These are phyloP conservation scores for Cercospora brassicicola DNA, from an alignment of 2,329 filamentous ascomycete species.

Conservation along the genomic window DNA sequence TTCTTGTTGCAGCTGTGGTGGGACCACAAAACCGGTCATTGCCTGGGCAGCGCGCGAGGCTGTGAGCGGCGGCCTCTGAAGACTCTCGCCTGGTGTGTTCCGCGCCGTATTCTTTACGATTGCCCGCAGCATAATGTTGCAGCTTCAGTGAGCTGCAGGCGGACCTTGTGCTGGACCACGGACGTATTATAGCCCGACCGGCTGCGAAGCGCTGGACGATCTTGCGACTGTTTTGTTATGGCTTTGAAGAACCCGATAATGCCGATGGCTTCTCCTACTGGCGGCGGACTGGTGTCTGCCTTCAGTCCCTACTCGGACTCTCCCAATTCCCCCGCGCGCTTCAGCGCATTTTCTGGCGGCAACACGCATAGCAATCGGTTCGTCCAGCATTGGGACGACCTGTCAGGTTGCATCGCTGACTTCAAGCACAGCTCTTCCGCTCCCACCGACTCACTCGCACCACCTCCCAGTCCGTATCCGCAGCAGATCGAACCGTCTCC, in stretches of 20 bases:
- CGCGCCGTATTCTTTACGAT: not conserved
- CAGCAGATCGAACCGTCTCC: constrained; percentile 75
- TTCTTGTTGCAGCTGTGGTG: constrained; percentile 11
- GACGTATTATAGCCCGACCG: constrained; percentile 10
- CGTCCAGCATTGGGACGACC: constrained; percentile 22
- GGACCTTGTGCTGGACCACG: not conserved
- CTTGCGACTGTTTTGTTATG: constrained; percentile 25
- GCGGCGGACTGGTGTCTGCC: constrained; percentile 45
- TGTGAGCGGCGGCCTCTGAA: constrained; percentile 4
- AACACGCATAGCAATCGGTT: constrained; percentile 41
- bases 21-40: not conserved
- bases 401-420: not conserved
- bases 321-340: constrained; percentile 51
- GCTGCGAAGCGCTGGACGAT: not conserved
- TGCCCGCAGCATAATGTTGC: constrained; percentile 18
- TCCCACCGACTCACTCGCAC: constrained; percentile 49
- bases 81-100: not conserved
- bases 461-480: constrained; percentile 55
- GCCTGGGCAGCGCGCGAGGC: constrained; percentile 10
- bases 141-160: constrained; percentile 5
- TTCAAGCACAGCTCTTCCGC: constrained; percentile 44
- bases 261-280: constrained; percentile 48
- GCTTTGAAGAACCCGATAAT: constrained; percentile 37
- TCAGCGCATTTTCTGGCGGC: constrained; percentile 42
- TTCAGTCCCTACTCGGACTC: constrained; percentile 56